Base-by-base conservation (phyloP, 108 stramenopile species). In the Fragilariopsis cylindrus region DNA sequence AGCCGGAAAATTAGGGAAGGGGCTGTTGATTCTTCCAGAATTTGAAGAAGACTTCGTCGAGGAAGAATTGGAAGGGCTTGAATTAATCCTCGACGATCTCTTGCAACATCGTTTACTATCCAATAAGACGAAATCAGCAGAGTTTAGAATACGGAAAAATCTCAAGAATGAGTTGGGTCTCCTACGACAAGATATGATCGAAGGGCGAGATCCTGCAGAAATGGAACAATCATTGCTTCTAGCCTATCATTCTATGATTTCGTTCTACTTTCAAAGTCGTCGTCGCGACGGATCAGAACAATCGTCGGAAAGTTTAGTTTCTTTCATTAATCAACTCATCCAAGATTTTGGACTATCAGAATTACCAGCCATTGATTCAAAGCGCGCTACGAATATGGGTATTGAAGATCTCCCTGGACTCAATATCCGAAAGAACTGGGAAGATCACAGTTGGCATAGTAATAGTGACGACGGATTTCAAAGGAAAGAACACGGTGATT, bases 1-100 rank as follows among this genome's bases (percentile, higher is more conserved):
- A 13, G 97, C 96, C 7, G 96, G 96, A n/a, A 81, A 79, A 56
- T 12, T 44, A 4, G 94, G 93, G 8, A 54, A 85, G 41, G 92
- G 93, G 7, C 40, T 93, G 50, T 69, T 95, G 21, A 70, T 97
- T 8, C 54, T 92, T n/a, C 78, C 79, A 48, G 65, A 70, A 18
- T 18, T 70, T 40, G 74, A 80, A 53, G 46, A 64, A 41, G 43
- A 65, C 70, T 80, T 80, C 53, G 44, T 80, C 15, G 5, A n/a
- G 39, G 44, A 65, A 15, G 72, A 73, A 44, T 57, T 80, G 70
- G 73, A 70, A 12, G 79, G 70, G 8, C 65, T 75, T 4, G 70
- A 52, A 16, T 40, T 80, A 42, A 47, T 11, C 2, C 21, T 57
- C 1, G 70, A 80, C 60, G 16, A 15, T 45, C 47, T 48, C 8